Base-by-base conservation (phyloP, 345 rosid species). In the Citrus mangshanensis region DNA sequence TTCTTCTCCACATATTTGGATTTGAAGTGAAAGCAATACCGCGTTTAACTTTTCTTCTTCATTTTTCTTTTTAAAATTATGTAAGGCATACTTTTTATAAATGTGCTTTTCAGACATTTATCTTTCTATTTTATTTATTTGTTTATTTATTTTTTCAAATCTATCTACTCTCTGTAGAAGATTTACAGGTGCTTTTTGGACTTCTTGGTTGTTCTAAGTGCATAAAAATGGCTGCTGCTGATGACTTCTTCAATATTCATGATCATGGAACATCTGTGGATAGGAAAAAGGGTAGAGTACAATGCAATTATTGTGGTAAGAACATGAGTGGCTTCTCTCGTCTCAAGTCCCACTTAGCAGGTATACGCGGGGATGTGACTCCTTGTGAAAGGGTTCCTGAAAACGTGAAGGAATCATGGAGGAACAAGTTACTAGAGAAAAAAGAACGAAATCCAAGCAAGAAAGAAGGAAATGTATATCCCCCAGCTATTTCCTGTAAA, bases 271-370 rank as follows among this genome's bases (percentile, higher is more conserved):
- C 46, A 18, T 18, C 76, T 69, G 55, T 86, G 66, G 78, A 70
- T 40, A 12, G 66, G 51, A 81, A 79, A 80, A 85, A 61, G 60
- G 0, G 2, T 19, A 83, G 84, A 70, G 81, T 89, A 35, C 63
- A 69, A 61, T 93, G 95, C 87, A 89, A 82, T 32, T 80, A 89
- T 78, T 89, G 93, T 82, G 78, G 79, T 9, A 89, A 89, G 81
- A 82, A 72, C 16, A 63, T 89, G 72, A 58, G 59, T 63, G 68
- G 79, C 21, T 67, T 49, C 21, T 9, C 0, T 21, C 89, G 87
- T 78, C 84, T 91, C 63, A 86, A 74, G 82, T 61, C 2, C 54
- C 93, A 92, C 86, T 76, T 92, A 78, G 93, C 85, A 74, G 89
- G 88, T 77, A 21, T 89, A 49, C 75, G 81, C 3, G 84, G 75